These are phyloP conservation scores for Fragilaria crotonensis DNA, from an alignment of 108 stramenopile species.

Conservation along the genomic window DNA sequence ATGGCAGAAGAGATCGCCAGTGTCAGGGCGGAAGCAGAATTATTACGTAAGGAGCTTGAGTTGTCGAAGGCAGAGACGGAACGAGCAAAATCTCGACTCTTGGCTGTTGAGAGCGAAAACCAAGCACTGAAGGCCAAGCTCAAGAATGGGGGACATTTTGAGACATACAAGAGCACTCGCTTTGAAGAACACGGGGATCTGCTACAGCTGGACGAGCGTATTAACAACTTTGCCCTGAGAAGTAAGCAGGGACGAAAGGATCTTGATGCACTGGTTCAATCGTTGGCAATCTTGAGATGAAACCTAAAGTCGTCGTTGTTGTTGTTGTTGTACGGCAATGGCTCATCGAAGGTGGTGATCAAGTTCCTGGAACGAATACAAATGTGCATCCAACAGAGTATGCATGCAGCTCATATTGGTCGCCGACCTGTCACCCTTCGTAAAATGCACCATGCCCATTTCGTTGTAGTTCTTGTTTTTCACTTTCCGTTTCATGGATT, in stretches of 20 bases:
- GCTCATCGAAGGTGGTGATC: too few species aligned
- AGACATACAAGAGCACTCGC: neutral
- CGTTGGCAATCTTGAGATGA: slow-evolving; percentile 5
- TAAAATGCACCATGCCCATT: slow-evolving; percentile 27
- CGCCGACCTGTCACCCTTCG: too few species aligned
- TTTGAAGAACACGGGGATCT: neutral
- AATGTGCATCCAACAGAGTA: too few species aligned
- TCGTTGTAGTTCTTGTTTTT: slow-evolving; percentile 14
- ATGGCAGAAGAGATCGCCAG: neutral
- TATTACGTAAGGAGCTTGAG: slow-evolving; percentile 22
- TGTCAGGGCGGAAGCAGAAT: slow-evolving; percentile 1
- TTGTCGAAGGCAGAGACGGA: slow-evolving; percentile 3
- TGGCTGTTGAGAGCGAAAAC: slow-evolving; percentile 26
- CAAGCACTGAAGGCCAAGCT: slow-evolving; percentile 23
- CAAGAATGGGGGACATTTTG: slow-evolving; percentile 2
- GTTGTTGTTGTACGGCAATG: too few species aligned
- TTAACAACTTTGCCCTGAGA: neutral
- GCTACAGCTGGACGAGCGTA: slow-evolving; percentile 2
- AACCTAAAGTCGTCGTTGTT: too few species aligned
- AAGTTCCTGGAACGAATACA: too few species aligned
- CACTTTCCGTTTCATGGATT: slow-evolving; percentile 1
- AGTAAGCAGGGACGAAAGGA: neutral
- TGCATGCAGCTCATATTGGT: too few species aligned
- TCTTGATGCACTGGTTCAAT: neutral
- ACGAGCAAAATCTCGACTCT: slow-evolving; percentile 2